Percentiles rank a stretch among this genome's conserved stretches.
These are phyloP conservation scores for Physcia stellaris DNA, from an alignment of 495 filamentous ascomycete genomes.

Conservation along the genomic window DNA sequence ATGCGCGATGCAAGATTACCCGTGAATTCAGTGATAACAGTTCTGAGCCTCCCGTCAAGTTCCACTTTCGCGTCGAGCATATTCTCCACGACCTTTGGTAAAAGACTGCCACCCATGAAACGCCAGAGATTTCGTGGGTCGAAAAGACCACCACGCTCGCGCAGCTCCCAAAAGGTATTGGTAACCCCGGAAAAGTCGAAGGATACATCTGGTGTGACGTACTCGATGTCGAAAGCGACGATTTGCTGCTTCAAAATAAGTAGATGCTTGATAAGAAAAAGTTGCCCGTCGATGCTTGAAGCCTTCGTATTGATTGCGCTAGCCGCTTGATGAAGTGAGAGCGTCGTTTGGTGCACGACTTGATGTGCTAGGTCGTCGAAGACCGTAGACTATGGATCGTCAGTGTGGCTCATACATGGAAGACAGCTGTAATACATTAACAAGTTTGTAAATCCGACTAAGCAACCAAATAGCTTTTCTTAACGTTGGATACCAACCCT, in stretches of 20 bases:
- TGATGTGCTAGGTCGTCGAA: constrained; percentile 69
- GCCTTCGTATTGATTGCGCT: constrained; percentile 37
- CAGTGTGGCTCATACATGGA: background rate
- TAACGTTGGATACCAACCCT: constrained; percentile 53
- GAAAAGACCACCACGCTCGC: constrained; percentile 55
- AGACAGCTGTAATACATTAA: constrained; percentile 43
- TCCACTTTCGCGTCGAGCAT: constrained; percentile 71
- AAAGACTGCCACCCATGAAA: constrained; percentile 42
- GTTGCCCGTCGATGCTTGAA: constrained; percentile 48
- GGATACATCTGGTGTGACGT: constrained; percentile 58
- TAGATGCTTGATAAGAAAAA: constrained; percentile 86
- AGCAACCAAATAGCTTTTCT: constrained; percentile 72
- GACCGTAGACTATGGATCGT: constrained; percentile 40
- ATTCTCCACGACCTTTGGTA: constrained; percentile 49
- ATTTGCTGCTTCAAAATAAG: constrained; percentile 85
- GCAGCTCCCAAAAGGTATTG: constrained; percentile 63
- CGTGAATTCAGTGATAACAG: constrained; percentile 70
- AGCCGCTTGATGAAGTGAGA: constrained; percentile 44
- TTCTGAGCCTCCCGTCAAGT: constrained; percentile 62
- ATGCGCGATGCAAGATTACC: constrained; percentile 41
- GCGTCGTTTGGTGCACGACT: constrained; percentile 60
- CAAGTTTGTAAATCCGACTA: constrained; percentile 68
- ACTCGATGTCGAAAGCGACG: constrained; percentile 82
- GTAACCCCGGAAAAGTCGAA: constrained; percentile 71
- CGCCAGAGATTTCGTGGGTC: constrained; percentile 47